A percentile compares a stretch with the other conserved stretches of the same genome.
Conservation (phyloP, 495 filamentous ascomycete genomes). For the Bryoglossum gracile region DNA sequence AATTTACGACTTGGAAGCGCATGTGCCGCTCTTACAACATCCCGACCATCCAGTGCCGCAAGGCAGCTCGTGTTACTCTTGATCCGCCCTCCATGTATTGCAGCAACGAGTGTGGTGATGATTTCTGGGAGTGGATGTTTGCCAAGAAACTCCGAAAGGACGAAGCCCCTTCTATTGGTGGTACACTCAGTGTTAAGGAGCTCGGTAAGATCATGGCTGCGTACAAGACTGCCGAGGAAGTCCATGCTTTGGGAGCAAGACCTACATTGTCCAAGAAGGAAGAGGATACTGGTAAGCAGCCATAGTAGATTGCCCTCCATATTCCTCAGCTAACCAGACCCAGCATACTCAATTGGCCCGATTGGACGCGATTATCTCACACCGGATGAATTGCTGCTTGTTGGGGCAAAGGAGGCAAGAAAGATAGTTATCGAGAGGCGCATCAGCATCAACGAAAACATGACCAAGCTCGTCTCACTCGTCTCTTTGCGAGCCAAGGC, state of each 20-base stretch:
- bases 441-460: constrained; percentile 3
- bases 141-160: constrained; percentile 27
- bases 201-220: constrained; percentile 47
- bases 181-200: constrained; percentile 32
- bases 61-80: constrained; percentile 45
- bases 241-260: constrained; percentile 49
- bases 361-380: constrained; percentile 17
- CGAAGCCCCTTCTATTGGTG: constrained; percentile 16
- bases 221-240: constrained; percentile 42
- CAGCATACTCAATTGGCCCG: constrained; percentile 6
- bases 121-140: constrained; percentile 45
- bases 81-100: constrained; percentile 60
- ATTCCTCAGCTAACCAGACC: not conserved
- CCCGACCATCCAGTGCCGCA: constrained; percentile 38
- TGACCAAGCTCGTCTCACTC: constrained; percentile 11
- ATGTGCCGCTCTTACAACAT: constrained; percentile 50
- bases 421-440: not conserved
- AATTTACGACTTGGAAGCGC: constrained; percentile 59
- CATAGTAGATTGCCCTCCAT: not conserved
- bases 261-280: constrained; percentile 10
- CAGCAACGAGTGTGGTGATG: constrained; percentile 51
- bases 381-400: constrained; percentile 10
- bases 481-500: constrained; percentile 8
- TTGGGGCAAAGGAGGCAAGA: constrained; percentile 5
- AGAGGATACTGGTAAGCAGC: constrained; percentile 15